Evolutionary conservation across 805 yeast genomes (phyloP), one percentile per base, ranked within the genome.

Genomic region (Naumovozyma baii): DNA sequence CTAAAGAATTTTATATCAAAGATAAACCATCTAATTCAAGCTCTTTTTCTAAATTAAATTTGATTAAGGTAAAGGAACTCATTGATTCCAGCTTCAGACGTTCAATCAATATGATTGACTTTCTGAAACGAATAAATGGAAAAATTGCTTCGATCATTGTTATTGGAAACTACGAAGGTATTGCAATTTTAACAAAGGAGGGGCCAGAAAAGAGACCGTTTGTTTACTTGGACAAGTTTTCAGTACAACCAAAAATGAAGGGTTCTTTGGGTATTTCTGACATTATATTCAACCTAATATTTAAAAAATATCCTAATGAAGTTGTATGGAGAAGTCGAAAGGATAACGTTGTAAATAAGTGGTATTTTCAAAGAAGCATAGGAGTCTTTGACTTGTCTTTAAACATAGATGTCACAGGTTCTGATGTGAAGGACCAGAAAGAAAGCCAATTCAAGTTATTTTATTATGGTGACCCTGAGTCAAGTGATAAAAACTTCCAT

Each of bases 261-360:
- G 97, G 98, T 0, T 76, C 92, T 0, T 79, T 94, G 3, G 94
- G 96, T 3, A 78, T 90, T 12, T 96, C 98, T 0, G 98, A 92
- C 56, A 76, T 92, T 17, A 79, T 90, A 18, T 87, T 92, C 67
- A 92, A 90, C 55, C 70, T 83, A 5, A 76, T 92, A 68, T 67
- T 68, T 31, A 74, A 74, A 37, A 60, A 76, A 29, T 88, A 79
- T 54, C 83, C 85, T 0, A 62, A 70, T 13, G 92, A 86, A 55
- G 59, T 87, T 10, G 64, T 92, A 2, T 92, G 98, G 98, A 73
- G 98, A 52, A 90, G 97, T 1, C 67, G 95, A 34, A 73, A 72
- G 42, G 73, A 65, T 40, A 92, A 92, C 59, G 95, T 96, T 0
- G 96, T 92, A 5, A 92, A 92, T 65, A 87, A 87, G 55, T 92